A percentile compares a stretch with the other conserved stretches of the same genome.
phyloP scores from a whole-genome alignment of 495 filamentous ascomycete species.

The Neurospora tetrasperma region DNA sequence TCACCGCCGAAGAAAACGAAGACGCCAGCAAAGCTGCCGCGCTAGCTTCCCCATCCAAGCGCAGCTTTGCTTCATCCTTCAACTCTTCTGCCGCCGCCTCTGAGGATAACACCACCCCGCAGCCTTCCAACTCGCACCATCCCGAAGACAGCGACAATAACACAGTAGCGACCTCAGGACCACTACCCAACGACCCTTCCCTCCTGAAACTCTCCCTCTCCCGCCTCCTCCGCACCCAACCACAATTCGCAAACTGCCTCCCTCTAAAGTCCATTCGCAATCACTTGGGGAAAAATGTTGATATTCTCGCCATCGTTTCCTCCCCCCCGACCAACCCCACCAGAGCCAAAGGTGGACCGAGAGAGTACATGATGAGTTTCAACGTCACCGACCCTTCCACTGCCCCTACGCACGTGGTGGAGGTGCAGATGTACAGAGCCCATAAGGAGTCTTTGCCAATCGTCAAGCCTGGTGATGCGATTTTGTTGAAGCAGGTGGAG shows the following conservation, averaged over 20 bases:
- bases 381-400: conserved; percentile 57
- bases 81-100: not conserved
- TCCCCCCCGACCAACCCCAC: conserved; percentile 42
- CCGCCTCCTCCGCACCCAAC: conserved; percentile 48
- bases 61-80: conserved; percentile 13
- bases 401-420: conserved; percentile 33
- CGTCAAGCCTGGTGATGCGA: conserved; percentile 57
- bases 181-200: conserved; percentile 11
- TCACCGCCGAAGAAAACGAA: conserved; percentile 10
- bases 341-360: conserved; percentile 53
- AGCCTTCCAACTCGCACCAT: not conserved
- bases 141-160: not conserved
- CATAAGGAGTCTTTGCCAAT: conserved; percentile 60
- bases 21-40: conserved; percentile 12
- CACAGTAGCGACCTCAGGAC: too few relatives aligned
- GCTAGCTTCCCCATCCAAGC: conserved; percentile 10
- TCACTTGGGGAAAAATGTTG: conserved; percentile 43
- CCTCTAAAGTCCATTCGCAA: conserved; percentile 52
- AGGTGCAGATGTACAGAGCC: conserved; percentile 66
- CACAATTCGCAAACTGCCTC: conserved; percentile 55
- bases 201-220: conserved; percentile 28
- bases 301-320: conserved; percentile 60
- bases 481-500: conserved; percentile 66
- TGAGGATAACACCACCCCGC: not conserved
- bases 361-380: conserved; percentile 60